Conservation (phyloP, 2,329 filamentous ascomycete species). For the Fusarium chuoi region DNA sequence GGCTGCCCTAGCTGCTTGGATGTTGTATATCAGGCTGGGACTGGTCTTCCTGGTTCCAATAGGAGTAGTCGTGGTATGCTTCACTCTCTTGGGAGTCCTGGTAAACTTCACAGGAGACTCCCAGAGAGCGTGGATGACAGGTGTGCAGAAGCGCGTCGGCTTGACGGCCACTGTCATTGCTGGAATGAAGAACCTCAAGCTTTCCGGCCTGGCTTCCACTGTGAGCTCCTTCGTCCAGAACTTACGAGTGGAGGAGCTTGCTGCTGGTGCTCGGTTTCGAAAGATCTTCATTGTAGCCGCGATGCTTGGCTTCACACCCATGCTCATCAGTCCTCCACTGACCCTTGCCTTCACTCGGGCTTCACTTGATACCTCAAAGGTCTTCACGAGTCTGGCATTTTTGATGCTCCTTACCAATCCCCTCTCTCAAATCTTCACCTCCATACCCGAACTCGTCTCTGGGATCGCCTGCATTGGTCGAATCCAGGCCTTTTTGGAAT, state of each 20-base stretch:
- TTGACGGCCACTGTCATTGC: constrained; percentile 45
- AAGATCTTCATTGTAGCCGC: constrained; percentile 36
- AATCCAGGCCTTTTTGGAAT: neutral
- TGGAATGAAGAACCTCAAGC: constrained; percentile 48
- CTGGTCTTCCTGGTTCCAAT: neutral
- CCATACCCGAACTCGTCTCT: constrained; percentile 1
- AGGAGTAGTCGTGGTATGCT: neutral
- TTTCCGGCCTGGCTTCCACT: constrained; percentile 43
- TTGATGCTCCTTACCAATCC: neutral
- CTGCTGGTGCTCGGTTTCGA: constrained; percentile 42
- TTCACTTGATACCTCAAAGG: constrained; percentile 40
- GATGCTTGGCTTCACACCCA: constrained; percentile 48
- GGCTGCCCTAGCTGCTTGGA: neutral
- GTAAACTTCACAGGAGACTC: constrained; percentile 26
- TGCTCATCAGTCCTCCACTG: constrained; percentile 48
- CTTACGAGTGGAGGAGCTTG: constrained; percentile 45
- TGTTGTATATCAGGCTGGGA: neutral
- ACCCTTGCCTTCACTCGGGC: constrained; percentile 46
- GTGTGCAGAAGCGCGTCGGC: constrained; percentile 49
- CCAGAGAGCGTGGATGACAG: constrained; percentile 51
- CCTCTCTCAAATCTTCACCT: constrained; percentile 3
- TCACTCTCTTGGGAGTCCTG: constrained; percentile 19
- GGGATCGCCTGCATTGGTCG: constrained; percentile 1
- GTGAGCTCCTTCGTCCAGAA: constrained; percentile 44
- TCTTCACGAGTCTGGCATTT: constrained; percentile 45